phyloP scores from a whole-genome alignment of 2,329 filamentous ascomycete genomes.

The Cadophora luteo-olivacea region DNA sequence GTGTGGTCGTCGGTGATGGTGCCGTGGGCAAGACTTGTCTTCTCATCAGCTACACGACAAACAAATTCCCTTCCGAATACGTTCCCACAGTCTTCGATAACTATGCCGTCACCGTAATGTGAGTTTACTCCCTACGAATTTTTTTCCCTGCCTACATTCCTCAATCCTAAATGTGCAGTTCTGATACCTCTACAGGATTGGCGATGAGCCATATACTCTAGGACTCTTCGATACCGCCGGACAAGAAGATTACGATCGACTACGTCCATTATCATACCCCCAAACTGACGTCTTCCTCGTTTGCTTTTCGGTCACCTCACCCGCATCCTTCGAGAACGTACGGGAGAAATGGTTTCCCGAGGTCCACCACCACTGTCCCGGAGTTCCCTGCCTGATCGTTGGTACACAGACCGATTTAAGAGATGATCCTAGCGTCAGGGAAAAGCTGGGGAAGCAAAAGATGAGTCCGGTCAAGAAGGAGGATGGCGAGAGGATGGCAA shows the following conservation, averaged over 20 bases:
- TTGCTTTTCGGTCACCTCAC: slow-evolving; percentile 97
- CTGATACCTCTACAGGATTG: slow-evolving; percentile 72
- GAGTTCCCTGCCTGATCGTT: slow-evolving; percentile 96
- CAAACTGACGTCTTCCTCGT: slow-evolving; percentile 99
- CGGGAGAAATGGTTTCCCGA: slow-evolving; percentile 99
- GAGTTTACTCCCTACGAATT: slow-evolving; percentile 58
- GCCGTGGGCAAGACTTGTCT: slow-evolving; percentile 99
- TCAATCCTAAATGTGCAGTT: too few relatives aligned
- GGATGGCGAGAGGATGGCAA: slow-evolving; percentile 95
- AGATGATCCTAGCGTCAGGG: slow-evolving; percentile 83
- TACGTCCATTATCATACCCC: slow-evolving; percentile 95
- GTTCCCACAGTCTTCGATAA: slow-evolving; percentile 99
- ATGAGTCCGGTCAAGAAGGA: slow-evolving; percentile 92
- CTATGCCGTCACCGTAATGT: slow-evolving; percentile 99
- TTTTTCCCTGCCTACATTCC: too few relatives aligned
- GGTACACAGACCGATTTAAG: slow-evolving; percentile 97
- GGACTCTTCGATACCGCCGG: slow-evolving; percentile 98
- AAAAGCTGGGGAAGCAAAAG: slow-evolving; percentile 95
- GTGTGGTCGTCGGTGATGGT: slow-evolving; percentile 98
- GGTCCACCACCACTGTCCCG: slow-evolving; percentile 97
- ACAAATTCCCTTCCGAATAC: slow-evolving; percentile 99
- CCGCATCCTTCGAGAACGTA: slow-evolving; percentile 98
- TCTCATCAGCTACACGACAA: slow-evolving; percentile 98
- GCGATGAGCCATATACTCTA: slow-evolving; percentile 96
- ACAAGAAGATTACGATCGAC: slow-evolving; percentile 98